A percentile compares a stretch with the other conserved stretches of the same genome.
phyloP scores from a whole-genome alignment of 805 yeast species.

The Danielia reshetovae region DNA sequence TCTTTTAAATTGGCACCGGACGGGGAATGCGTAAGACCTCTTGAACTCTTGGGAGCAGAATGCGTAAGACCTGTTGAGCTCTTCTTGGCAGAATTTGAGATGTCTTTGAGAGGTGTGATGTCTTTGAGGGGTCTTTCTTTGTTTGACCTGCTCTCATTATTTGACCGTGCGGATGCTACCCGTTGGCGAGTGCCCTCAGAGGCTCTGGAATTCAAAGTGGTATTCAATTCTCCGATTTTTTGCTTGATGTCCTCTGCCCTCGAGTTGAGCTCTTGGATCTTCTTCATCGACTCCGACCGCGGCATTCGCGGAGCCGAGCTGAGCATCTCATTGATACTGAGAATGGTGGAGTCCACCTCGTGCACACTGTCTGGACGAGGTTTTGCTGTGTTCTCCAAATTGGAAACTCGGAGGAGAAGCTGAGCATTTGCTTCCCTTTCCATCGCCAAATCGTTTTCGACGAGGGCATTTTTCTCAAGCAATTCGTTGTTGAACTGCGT shows the following conservation, averaged over 20 bases:
- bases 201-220: conserved; percentile 6
- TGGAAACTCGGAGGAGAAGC: conserved; percentile 11
- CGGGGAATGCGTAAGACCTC: too few species aligned
- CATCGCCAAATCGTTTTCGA: conserved; percentile 35
- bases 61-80: too few species aligned
- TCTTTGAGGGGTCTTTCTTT: too few species aligned
- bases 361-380: neutral
- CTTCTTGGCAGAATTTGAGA: too few species aligned
- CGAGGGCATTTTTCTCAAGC: conserved; percentile 37
- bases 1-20: too few species aligned
- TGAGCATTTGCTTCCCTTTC: conserved; percentile 14
- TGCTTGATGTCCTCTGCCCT: conserved; percentile 15
- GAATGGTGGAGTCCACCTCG: conserved; percentile 10
- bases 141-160: too few species aligned
- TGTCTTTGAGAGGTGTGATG: too few species aligned
- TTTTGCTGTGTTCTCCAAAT: conserved; percentile 6
- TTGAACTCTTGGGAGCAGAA: too few species aligned
- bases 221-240: conserved; percentile 14
- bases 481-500: conserved; percentile 40
- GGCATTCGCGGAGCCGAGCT: conserved; percentile 16
- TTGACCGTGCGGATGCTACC: too few species aligned
- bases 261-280: conserved; percentile 27
- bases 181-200: too few species aligned
- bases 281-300: conserved; percentile 28
- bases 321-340: conserved; percentile 17